Evolutionary conservation across 1,284 basidiomycete genomes (phyloP), one percentile per base, ranked within the genome.

Genomic region (Tremellales sp.): DNA sequence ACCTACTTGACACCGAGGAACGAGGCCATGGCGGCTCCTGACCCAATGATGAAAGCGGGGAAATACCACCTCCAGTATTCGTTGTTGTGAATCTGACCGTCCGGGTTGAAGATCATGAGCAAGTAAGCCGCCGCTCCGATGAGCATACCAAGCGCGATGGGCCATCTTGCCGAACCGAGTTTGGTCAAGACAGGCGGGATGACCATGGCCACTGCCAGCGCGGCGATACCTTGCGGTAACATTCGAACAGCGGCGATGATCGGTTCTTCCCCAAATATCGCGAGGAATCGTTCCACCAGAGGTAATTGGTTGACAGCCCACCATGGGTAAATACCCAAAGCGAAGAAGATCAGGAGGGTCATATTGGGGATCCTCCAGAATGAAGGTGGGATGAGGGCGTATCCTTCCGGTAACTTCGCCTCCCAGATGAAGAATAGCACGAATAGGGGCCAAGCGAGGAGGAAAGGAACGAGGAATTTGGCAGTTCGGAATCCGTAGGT

Each of bases 311-410:
- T 54, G 36, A 58, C 47, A 4, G 58, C 54, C 67, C 67, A 72
- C 67, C 68, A 74, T 0, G 57, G 52, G 53, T 67, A 70, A 33
- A 64, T 58, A 36, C 57, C 54, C 22, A 70, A 48, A 0, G 60
- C 58, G 27, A 73, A 61, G 25, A 65, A 42, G 46, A 69, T 60
- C 42, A 67, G 54, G 4, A 69, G 21, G n/a, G 61, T 56, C 26
- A 75, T 56, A 53, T 75, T 74, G 26, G 57, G 65, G 23, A 70
- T 60, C 27, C 54, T 52, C 71, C 71, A 75, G 19, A 58, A 62
- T 4, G 45, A 31, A 4, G 66, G 53, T 1, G 70, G 64, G 26
- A 75, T 49, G 23, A 73, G 51, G 0, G 73, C 70, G 45, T 67
- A 60, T 7, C 46, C 49, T 13, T 64, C 55, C 11, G 56, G 53